Evolutionary conservation across 148 eudicot genomes (phyloP).

Genomic region (Rhododendron vialii): DNA sequence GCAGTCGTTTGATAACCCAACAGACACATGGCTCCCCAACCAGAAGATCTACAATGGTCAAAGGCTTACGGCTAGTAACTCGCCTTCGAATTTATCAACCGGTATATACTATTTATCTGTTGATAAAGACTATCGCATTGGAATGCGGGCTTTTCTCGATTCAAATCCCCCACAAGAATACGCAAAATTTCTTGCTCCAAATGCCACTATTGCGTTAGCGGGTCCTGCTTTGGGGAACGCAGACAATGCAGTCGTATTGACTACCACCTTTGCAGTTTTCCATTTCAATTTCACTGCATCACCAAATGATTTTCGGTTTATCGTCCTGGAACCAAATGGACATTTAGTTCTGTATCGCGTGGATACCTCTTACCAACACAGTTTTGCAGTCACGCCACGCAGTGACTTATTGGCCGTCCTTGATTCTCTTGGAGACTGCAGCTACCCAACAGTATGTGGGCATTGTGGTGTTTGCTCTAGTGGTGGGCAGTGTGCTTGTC

Average conservation of each 20-base stretch:
- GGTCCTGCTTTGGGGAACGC: not conserved
- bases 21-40: constrained; percentile 19
- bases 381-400: not conserved
- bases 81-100: not conserved
- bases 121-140: not conserved
- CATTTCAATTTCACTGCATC: not conserved
- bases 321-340: constrained; percentile 9
- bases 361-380: not conserved
- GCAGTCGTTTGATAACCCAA: constrained; percentile 31
- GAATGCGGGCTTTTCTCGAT: constrained; percentile 9
- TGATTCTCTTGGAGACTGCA: not conserved
- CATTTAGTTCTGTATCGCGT: constrained; percentile 12
- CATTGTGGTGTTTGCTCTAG: constrained; percentile 12
- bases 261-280: not conserved
- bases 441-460: constrained; percentile 17
- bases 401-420: not conserved
- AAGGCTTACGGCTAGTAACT: constrained; percentile 7
- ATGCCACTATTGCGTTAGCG: not conserved
- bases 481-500: not conserved
- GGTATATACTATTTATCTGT: constrained; percentile 11
- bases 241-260: not conserved
- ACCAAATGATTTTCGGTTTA: not conserved
- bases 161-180: not conserved
- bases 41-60: not conserved
- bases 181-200: not conserved